Conservation (phyloP, 2,329 filamentous ascomycete species). For the Ilyonectria destructans region DNA sequence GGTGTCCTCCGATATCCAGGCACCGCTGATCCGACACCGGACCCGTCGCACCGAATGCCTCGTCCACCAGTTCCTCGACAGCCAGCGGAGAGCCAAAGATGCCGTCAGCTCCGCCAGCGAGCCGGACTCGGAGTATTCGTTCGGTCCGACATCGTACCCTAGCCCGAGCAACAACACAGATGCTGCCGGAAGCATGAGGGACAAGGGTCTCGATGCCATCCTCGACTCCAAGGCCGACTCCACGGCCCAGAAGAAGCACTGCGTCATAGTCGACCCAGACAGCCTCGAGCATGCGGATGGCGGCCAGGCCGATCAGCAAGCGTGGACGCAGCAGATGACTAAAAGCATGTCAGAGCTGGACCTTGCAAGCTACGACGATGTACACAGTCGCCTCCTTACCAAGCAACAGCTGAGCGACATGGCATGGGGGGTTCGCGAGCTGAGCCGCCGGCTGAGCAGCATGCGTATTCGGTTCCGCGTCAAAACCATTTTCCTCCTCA, state of each 20-base stretch:
- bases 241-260: constrained; percentile 44
- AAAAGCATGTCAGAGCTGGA: constrained; percentile 61
- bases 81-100: constrained; percentile 61
- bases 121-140: constrained; percentile 48
- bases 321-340: constrained; percentile 67
- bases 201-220: constrained; percentile 40
- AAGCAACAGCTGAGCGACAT: constrained; percentile 97
- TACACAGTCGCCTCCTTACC: constrained; percentile 84
- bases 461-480: constrained; percentile 88
- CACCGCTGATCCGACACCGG: constrained; percentile 51
- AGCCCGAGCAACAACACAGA: constrained; percentile 38
- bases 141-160: constrained; percentile 50
- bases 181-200: constrained; percentile 32
- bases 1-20: constrained; percentile 65
- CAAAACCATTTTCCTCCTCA: constrained; percentile 87
- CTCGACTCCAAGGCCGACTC: constrained; percentile 40
- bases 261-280: constrained; percentile 57
- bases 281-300: constrained; percentile 60
- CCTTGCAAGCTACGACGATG: constrained; percentile 54
- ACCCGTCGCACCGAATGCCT: constrained; percentile 70
- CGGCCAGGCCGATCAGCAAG: constrained; percentile 72
- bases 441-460: constrained; percentile 88
- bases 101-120: constrained; percentile 48
- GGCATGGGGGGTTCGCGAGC: constrained; percentile 94
- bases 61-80: constrained; percentile 77